Conservation (phyloP, 768 basidiomycete species). For the Fomitopsis pulvina region DNA sequence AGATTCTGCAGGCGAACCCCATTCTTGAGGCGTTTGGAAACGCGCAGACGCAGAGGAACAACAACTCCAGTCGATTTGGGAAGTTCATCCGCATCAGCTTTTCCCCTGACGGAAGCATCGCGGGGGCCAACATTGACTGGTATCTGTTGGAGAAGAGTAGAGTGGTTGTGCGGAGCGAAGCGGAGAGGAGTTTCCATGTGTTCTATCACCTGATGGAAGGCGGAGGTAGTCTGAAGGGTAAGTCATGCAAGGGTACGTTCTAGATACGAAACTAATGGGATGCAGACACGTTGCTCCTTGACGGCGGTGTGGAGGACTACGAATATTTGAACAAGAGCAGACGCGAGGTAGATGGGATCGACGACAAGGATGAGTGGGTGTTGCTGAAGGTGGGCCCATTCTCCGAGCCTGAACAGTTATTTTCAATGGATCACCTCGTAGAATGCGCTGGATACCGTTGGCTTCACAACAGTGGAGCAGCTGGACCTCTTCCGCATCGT, state of each 20-base stretch:
- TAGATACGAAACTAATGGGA: conserved; percentile 5
- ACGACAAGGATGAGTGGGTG: conserved; percentile 87
- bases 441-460: conserved; percentile 84
- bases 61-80: conserved; percentile 97
- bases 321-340: conserved; percentile 89
- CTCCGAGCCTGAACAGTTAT: background rate
- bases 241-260: background rate
- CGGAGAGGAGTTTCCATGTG: conserved; percentile 92
- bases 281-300: conserved; percentile 67
- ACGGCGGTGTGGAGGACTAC: conserved; percentile 71
- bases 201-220: conserved; percentile 92
- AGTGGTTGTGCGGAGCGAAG: conserved; percentile 81
- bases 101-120: conserved; percentile 87
- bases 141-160: conserved; percentile 96
- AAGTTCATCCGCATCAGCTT: conserved; percentile 98
- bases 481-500: conserved; percentile 91
- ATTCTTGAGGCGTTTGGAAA: conserved; percentile 98
- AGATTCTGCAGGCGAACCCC: conserved; percentile 96
- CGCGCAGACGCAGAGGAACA: conserved; percentile 96
- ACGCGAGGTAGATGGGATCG: conserved; percentile 90
- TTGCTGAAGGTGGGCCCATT: conserved; percentile 51
- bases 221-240: conserved; percentile 64
- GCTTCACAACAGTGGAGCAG: conserved; percentile 80
- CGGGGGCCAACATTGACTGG: conserved; percentile 98
- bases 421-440: conserved; percentile 23